These are phyloP conservation scores for Zygosaccharomyces gambellarensis DNA, from an alignment of 805 yeast species.

Conservation along the genomic window DNA sequence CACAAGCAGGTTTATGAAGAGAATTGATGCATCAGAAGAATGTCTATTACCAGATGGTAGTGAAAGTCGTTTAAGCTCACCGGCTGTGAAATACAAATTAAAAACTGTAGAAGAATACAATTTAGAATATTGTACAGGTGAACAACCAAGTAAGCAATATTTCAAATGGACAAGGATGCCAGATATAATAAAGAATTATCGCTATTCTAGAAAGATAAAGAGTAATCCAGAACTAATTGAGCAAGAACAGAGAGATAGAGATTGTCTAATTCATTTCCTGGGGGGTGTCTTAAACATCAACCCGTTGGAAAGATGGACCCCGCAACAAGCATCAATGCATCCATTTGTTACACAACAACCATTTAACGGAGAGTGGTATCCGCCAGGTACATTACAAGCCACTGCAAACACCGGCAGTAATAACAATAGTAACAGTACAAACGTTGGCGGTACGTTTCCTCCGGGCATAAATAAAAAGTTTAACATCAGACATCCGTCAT, in stretches of 20 bases:
- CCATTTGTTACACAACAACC: constrained; percentile 73
- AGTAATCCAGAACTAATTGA: constrained; percentile 43
- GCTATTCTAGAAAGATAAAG: constrained; percentile 53
- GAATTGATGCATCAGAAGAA: constrained; percentile 13
- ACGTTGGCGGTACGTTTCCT: not conserved
- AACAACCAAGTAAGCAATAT: constrained; percentile 81
- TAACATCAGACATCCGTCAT: constrained; percentile 11
- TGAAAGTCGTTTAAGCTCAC: not conserved
- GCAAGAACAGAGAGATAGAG: constrained; percentile 68
- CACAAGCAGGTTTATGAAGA: constrained; percentile 52
- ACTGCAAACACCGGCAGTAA: constrained; percentile 2
- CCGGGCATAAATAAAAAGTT: constrained; percentile 9
- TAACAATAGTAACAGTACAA: not conserved
- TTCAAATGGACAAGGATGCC: constrained; percentile 60
- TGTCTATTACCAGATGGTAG: constrained; percentile 3
- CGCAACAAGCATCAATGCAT: constrained; percentile 89
- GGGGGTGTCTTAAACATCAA: constrained; percentile 73
- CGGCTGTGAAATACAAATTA: constrained; percentile 31
- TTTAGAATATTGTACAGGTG: constrained; percentile 36
- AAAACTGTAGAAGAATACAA: constrained; percentile 51
- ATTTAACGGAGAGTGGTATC: constrained; percentile 51
- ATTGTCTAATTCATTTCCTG: constrained; percentile 69
- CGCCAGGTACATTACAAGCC: constrained; percentile 39
- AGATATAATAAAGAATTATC: constrained; percentile 74
- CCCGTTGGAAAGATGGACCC: constrained; percentile 94